Conservation (phyloP, 257 asterid genomes). For the Capsicum chinense region DNA sequence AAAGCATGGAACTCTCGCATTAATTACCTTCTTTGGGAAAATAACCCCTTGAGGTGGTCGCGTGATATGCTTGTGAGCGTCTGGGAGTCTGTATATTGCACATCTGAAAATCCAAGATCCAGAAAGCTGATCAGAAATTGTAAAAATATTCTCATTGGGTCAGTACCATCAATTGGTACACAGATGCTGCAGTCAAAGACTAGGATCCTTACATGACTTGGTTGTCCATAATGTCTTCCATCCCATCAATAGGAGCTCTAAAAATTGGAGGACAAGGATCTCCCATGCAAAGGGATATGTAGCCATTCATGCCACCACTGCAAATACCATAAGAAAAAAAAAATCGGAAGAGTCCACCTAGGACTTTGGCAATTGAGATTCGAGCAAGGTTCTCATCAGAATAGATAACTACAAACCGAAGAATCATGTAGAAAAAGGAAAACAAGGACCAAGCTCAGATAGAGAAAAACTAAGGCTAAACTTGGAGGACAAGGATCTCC, state of each 20-base stretch:
- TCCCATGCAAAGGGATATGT: conserved; percentile 83
- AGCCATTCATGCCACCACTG: conserved; percentile 99
- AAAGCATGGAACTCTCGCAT: background rate
- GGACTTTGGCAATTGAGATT: conserved; percentile 30
- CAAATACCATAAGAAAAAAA: conserved; percentile 41
- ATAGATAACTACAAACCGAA: background rate
- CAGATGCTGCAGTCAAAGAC: conserved; percentile 26
- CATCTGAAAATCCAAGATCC: conserved; percentile 56
- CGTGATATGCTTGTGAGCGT: conserved; percentile 73
- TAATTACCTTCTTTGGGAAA: conserved; percentile 75
- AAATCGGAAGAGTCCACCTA: conserved; percentile 44
- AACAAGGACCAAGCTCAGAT: background rate
- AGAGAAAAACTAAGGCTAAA: conserved; percentile 37
- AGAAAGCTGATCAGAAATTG: conserved; percentile 24
- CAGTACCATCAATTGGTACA: conserved; percentile 18
- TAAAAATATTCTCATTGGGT: background rate
- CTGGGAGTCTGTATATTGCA: conserved; percentile 86
- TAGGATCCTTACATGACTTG: conserved; percentile 86
- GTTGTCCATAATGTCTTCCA: conserved; percentile 91
- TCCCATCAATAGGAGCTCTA: conserved; percentile 80
- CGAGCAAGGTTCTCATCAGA: background rate
- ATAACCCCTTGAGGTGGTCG: conserved; percentile 84
- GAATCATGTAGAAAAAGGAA: background rate
- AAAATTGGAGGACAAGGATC: conserved; percentile 97
- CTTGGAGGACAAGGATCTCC: conserved; percentile 96